Evolutionary conservation across 2,329 filamentous ascomycete genomes (phyloP), one percentile per base, ranked within the genome.

Genomic region (Aspergillus floridensis): DNA sequence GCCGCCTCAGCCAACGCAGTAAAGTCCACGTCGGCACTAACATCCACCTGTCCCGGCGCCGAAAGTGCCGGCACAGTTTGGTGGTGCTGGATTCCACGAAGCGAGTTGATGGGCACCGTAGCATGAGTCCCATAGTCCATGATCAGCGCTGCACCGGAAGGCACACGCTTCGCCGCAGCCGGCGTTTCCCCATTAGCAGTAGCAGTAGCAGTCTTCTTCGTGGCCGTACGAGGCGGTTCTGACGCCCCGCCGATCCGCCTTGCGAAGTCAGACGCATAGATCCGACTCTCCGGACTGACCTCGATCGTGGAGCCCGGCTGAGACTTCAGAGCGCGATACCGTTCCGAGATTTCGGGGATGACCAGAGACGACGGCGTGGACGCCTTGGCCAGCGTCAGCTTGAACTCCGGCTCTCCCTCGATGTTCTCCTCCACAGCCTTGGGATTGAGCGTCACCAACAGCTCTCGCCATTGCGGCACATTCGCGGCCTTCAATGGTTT

Each of bases 1-100:
- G 93, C 93, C 1, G 89, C 83, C 72, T 98, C 93, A 0, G 92
- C 93, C 1, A 99, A 79, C 11, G 89, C 92, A 0, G 86, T 84
- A 72, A 99, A 99, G 75, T 99, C 95, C 0, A 99, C 95, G 71
- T 99, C 93, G 0, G 91, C 93, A 65, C 88, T 92, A 22, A 99
- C 81, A 72, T 99, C 95, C 2, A 96, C 92, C 26, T 88, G 84
- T 0, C 95, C 95, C 0, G 95, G 90, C 5, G 86, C 81, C 1
- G 84, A 82, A 68, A 99, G 92, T 4, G 95, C 92, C 22, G 87
- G 92, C 49, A 96, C 89, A 24, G 84, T 82, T 24, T 82, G 80
- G 77, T 99, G 95, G 14, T 83, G 80, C 38, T 87, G 85, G 74
- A 99, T 98, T 22, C 95, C 95, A 32, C 95, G 89, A 22, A 99